Conservation (phyloP, 169 alveolate genomes). For the Cyclospora cayetanensis region DNA sequence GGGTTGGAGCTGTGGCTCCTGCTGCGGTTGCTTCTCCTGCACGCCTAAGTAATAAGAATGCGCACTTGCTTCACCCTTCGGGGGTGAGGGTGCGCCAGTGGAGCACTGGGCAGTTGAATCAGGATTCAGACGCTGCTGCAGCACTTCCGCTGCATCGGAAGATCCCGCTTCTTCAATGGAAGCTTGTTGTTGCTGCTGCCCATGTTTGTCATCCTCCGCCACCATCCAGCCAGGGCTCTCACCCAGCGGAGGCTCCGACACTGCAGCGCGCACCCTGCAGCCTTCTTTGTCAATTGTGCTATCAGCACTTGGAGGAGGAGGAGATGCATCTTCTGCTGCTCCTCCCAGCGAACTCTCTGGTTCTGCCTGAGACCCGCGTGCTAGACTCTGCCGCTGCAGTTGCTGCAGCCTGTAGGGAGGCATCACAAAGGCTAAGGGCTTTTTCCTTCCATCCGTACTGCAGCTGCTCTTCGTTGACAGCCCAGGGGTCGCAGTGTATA, state of each 20-base stretch:
- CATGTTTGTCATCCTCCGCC: neutral
- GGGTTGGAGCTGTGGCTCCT: neutral
- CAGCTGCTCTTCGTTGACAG: conserved; percentile 42
- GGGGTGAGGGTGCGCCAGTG: conserved; percentile 51
- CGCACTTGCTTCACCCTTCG: conserved; percentile 14
- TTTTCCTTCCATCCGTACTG: neutral
- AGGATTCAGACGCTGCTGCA: no score
- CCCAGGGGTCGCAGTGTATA: conserved; percentile 73
- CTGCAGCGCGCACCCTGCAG: conserved; percentile 53
- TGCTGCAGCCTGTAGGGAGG: conserved; percentile 54
- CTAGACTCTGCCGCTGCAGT: conserved; percentile 15
- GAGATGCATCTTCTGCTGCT: neutral
- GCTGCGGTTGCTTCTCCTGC: conserved; percentile 11
- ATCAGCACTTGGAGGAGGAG: neutral
- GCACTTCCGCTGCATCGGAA: no score
- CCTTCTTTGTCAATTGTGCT: neutral
- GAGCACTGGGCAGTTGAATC: conserved; percentile 53
- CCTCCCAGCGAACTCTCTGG: no score
- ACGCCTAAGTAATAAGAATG: neutral
- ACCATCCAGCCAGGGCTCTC: conserved; percentile 1
- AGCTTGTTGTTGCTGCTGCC: neutral
- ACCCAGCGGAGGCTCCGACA: conserved; percentile 50
- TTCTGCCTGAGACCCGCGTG: conserved; percentile 4
- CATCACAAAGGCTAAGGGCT: conserved; percentile 41
- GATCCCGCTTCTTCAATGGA: no score